Evolutionary conservation across 768 basidiomycete genomes (phyloP).

Genomic region (Podaxis mareebaensis): DNA sequence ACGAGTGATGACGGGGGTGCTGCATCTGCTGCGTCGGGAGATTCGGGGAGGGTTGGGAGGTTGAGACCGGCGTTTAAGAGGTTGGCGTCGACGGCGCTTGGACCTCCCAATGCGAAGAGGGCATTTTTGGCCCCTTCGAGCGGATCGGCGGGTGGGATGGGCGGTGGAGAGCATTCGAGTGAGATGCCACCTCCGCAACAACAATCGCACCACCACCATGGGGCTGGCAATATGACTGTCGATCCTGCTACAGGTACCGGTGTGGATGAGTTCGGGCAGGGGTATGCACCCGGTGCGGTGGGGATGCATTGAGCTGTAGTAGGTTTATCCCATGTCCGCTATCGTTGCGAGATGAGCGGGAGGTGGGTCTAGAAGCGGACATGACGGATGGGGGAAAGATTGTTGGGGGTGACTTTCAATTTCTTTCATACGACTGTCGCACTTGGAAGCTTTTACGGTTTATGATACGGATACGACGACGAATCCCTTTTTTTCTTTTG

Average conservation of each 20-base stretch:
- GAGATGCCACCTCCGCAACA: neutral
- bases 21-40: constrained; percentile 20
- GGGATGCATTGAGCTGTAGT: neutral
- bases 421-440: neutral
- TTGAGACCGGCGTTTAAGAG: constrained; percentile 71
- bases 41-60: constrained; percentile 26
- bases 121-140: neutral
- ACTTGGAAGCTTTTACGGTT: neutral
- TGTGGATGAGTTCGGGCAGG: neutral
- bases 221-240: neutral
- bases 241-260: neutral
- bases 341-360: neutral
- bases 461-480: neutral
- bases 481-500: neutral
- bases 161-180: neutral
- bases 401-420: neutral
- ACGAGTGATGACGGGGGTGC: constrained; percentile 21
- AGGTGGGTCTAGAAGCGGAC: neutral
- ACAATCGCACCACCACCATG: neutral
- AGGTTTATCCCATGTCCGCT: too few relatives aligned
- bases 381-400: neutral
- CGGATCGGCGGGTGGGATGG: too few relatives aligned
- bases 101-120: constrained; percentile 54
- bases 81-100: constrained; percentile 72
- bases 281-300: neutral